Conservation (phyloP, 1,139 yeast genomes). For the Yamadazyma triangularis region DNA sequence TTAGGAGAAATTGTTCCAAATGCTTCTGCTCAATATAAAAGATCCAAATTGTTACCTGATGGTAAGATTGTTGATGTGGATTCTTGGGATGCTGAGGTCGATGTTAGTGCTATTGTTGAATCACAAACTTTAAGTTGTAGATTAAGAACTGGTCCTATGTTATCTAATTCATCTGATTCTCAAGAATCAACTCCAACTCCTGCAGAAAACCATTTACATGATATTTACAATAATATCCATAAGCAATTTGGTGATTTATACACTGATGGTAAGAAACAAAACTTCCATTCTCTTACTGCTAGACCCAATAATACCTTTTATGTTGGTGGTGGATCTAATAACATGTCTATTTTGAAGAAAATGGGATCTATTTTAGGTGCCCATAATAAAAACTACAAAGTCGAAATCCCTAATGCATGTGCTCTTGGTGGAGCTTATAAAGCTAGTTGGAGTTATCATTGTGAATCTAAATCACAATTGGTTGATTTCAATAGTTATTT, state of each 20-base stretch:
- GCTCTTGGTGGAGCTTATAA: slow-evolving; percentile 93
- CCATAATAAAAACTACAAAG: slow-evolving; percentile 58
- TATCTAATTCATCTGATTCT: slow-evolving; percentile 17
- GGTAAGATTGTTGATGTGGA: slow-evolving; percentile 7
- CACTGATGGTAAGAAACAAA: slow-evolving; percentile 49
- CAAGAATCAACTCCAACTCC: slow-evolving; percentile 14
- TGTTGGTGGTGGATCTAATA: slow-evolving; percentile 87
- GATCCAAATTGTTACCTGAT: slow-evolving; percentile 34
- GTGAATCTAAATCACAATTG: slow-evolving; percentile 33
- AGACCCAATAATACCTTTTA: slow-evolving; percentile 70
- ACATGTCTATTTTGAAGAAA: slow-evolving; percentile 59
- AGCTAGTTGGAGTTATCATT: slow-evolving; percentile 64
- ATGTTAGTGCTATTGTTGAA: slow-evolving; percentile 75
- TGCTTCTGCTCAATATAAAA: slow-evolving; percentile 54
- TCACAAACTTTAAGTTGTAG: slow-evolving; percentile 85
- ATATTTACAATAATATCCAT: slow-evolving; percentile 21
- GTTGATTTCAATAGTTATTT: slow-evolving; percentile 43
- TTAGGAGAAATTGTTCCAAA: slow-evolving; percentile 87
- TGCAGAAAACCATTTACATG: slow-evolving; percentile 12
- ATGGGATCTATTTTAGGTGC: slow-evolving; percentile 72
- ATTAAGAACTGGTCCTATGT: slow-evolving; percentile 72
- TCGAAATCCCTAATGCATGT: slow-evolving; percentile 85
- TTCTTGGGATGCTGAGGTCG: slow-evolving; percentile 51
- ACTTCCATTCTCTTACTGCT: slow-evolving; percentile 37
- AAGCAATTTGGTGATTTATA: slow-evolving; percentile 37